phyloP scores from a whole-genome alignment of 768 basidiomycete genomes.

The Astraeus odoratus region DNA sequence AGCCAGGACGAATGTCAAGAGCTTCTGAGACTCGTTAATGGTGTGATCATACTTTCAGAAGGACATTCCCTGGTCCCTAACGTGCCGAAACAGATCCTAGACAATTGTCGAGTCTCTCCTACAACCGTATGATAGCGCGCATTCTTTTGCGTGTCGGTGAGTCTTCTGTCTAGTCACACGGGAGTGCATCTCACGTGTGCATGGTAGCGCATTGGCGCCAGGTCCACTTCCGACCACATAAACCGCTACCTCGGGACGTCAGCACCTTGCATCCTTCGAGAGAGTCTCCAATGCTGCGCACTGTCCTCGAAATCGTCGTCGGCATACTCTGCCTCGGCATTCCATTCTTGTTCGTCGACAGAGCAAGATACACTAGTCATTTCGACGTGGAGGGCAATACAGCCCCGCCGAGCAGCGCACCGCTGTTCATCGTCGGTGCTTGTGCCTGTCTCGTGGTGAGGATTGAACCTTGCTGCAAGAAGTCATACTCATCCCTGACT shows the following conservation, averaged over 20 bases:
- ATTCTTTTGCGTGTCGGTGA: constrained; percentile 62
- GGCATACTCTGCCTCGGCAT: constrained; percentile 69
- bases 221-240: constrained; percentile 59
- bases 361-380: constrained; percentile 37
- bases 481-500: constrained; percentile 16
- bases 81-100: constrained; percentile 9
- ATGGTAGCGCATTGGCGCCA: constrained; percentile 59
- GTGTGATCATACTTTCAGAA: constrained; percentile 8
- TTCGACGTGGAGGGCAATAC: constrained; percentile 51
- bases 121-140: constrained; percentile 60
- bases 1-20: constrained; percentile 73
- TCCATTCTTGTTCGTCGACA: constrained; percentile 66
- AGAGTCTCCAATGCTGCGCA: constrained; percentile 39
- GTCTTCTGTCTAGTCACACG: constrained; percentile 16
- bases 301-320: constrained; percentile 49
- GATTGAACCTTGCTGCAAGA: constrained; percentile 1
- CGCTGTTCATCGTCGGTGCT: constrained; percentile 58
- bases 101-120: constrained; percentile 31
- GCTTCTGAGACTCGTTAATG: constrained; percentile 50
- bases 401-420: constrained; percentile 37
- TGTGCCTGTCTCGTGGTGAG: constrained; percentile 61
- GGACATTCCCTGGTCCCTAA: constrained; percentile 1
- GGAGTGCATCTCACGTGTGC: too few species aligned
- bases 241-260: constrained; percentile 54
- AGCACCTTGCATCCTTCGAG: constrained; percentile 19